Base-by-base conservation (phyloP, 345 rosid genomes). In the Cardamine resedifolia region DNA sequence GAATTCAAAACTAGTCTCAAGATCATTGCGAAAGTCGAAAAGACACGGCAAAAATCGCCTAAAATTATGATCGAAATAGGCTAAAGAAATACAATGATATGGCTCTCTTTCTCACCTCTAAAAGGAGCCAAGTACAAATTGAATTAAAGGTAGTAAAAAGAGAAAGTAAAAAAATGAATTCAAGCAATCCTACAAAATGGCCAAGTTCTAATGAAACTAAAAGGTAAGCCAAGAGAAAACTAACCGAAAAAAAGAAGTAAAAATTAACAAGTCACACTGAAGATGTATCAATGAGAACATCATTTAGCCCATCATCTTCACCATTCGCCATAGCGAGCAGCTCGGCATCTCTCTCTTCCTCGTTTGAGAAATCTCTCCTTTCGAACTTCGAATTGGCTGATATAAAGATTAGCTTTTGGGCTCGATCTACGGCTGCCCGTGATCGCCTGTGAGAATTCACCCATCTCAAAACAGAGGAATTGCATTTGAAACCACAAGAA, bases 321-420 rank as follows among this genome's bases (percentile, higher is more conserved):
- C 95, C 88, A 31, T 84, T 88, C 16, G 83, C 90, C 80, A 81
- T 52, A 20, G 91, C 86, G 11, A 96, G 90, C 26, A 92, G 86
- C 74, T 89, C 91, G 3, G 92, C 95, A 65, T 96, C 98, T 81
- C 83, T 87, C 65, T 89, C 96, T 75, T 96, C 98, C 6, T 90
- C 93, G 19, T 84, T 83, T 6, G 88, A 82, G 75, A 87, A 85
- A 52, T 90, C 96, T 53, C 91, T 71, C 70, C 91, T 85, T 79
- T 92, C 95, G 31, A 90, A 88, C 74, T 92, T 96, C 19, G 94
- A 88, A 52, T 92, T 90, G 7, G 99, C 99, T 15, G 99, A 87
- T 31, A 92, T 82, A 71, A 92, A 96, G 52, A 92, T 76, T 27
- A 96, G 78, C 83, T 92, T 96, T 65, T 92, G 89, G 18, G 92